Evolutionary conservation across 331 rosid genomes (phyloP), one percentile per base, ranked within the genome.

Genomic region (Acacia concinna): DNA sequence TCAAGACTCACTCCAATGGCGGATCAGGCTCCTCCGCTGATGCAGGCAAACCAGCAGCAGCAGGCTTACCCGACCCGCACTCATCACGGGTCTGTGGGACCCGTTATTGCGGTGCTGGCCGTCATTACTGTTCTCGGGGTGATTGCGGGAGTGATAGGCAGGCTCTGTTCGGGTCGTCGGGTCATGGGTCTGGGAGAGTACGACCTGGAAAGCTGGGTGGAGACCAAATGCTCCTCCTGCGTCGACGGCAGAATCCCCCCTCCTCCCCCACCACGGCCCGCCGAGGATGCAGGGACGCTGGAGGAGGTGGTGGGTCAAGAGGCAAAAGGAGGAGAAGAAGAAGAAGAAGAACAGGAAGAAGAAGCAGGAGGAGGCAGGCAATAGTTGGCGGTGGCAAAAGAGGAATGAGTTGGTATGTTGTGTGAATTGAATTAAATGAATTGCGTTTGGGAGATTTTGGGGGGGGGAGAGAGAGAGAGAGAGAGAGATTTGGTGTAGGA

Each of bases 161-260:
- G 98, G 65, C 88, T 94, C 67, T 90, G 97, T 51, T 91, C 98
- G 23, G 96, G 96, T 65, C 91, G 91, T 28, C 94, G 88, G 65
- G 76, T 91, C 82, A 86, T 86, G 90, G 97, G 98, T 57, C 69
- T 79, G 9, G 88, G 85, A 0, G 86, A 85, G 47, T 86, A 85
- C 80, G 92, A 91, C 82, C 47, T 94, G 51, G 96, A 92, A 73
- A 83, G 86, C 23, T 94, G 98, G 97, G 71, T 89, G 11, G 94
- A 94, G 82, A 84, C 87, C 38, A 92, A 89, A 84, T 94, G 96
- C 83, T 88, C 97, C 10, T 82, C 97, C 8, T 92, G 98, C 43
- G 81, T 94, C 23, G 98, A 88, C 71, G 94, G 98, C 30, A 81
- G 82, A 66, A 28, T 90, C 32, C 83, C 35, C 44, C 76, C 80